Percentiles rank a stretch among this genome's conserved stretches.
Evolutionary conservation across 2,329 filamentous ascomycete species (phyloP).

Genomic region (Botrytis squamosa): DNA sequence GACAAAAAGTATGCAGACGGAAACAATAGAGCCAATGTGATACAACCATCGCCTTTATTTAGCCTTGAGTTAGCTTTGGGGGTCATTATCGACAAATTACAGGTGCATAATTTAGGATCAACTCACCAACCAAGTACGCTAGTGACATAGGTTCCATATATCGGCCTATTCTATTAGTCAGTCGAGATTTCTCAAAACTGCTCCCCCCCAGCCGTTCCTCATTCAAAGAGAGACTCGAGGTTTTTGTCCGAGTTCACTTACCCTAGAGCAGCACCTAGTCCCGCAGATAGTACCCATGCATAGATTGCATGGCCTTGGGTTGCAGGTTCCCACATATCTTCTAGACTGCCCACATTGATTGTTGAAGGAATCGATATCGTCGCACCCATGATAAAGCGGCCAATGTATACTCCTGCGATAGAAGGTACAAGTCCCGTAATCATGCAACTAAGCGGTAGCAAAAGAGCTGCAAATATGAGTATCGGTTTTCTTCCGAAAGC

Average conservation of each 20-base stretch:
- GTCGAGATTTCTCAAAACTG: neutral
- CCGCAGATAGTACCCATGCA: constrained; percentile 46
- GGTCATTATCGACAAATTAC: neutral
- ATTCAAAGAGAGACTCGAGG: neutral
- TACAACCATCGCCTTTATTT: constrained; percentile 47
- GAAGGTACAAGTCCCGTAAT: constrained; percentile 43
- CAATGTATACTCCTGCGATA: constrained; percentile 42
- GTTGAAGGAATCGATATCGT: constrained; percentile 49
- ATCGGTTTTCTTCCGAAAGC: constrained; percentile 41
- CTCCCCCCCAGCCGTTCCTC: neutral
- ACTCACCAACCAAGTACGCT: constrained; percentile 42
- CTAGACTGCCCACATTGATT: constrained; percentile 48
- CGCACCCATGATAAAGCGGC: constrained; percentile 46
- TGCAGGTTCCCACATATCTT: constrained; percentile 49
- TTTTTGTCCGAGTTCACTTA: neutral
- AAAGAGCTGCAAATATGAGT: constrained; percentile 40
- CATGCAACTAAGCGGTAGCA: constrained; percentile 41
- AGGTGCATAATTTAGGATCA: neutral
- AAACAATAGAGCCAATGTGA: constrained; percentile 42
- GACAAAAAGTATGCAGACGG: constrained; percentile 40
- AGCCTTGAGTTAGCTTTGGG: neutral
- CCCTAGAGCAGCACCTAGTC: constrained; percentile 42
- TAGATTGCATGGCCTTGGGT: constrained; percentile 49
- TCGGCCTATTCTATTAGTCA: constrained; percentile 41
- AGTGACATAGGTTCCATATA: constrained; percentile 45